Conservation (phyloP, 768 basidiomycete species). For the Hygrocybe coccinea region DNA sequence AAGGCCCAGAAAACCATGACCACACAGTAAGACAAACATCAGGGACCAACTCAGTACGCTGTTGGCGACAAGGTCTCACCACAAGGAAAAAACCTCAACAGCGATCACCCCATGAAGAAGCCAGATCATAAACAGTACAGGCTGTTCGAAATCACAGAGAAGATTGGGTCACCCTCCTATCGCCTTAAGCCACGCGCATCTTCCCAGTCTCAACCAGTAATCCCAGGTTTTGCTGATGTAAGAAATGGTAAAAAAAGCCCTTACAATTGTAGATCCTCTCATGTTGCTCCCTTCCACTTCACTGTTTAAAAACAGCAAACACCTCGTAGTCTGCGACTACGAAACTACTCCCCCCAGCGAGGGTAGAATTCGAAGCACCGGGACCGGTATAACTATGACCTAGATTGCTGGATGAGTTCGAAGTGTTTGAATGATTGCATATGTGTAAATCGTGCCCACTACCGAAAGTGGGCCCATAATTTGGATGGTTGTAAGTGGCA, state of each 20-base stretch:
- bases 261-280: constrained; percentile 2
- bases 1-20: no score
- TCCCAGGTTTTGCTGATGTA: no score
- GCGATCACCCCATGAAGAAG: no score
- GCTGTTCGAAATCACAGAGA: no score
- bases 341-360: neutral
- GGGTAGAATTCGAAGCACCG: constrained; percentile 2
- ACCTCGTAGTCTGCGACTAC: neutral
- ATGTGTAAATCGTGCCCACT: neutral
- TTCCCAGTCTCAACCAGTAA: no score
- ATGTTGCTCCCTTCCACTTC: constrained; percentile 2
- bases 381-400: constrained; percentile 3
- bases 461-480: constrained; percentile 2
- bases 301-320: neutral
- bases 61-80: no score
- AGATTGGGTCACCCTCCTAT: no score
- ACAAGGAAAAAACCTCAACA: no score
- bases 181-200: no score
- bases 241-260: neutral
- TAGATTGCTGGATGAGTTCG: neutral
- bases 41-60: no score
- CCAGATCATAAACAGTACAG: no score
- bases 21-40: no score
- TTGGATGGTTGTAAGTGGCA: constrained; percentile 1
- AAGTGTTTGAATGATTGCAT: neutral